Percentiles rank a stretch among this genome's conserved stretches.
These are phyloP conservation scores for Metarhizium robertsii DNA, from an alignment of 2,329 filamentous ascomycete genomes.

Conservation along the genomic window DNA sequence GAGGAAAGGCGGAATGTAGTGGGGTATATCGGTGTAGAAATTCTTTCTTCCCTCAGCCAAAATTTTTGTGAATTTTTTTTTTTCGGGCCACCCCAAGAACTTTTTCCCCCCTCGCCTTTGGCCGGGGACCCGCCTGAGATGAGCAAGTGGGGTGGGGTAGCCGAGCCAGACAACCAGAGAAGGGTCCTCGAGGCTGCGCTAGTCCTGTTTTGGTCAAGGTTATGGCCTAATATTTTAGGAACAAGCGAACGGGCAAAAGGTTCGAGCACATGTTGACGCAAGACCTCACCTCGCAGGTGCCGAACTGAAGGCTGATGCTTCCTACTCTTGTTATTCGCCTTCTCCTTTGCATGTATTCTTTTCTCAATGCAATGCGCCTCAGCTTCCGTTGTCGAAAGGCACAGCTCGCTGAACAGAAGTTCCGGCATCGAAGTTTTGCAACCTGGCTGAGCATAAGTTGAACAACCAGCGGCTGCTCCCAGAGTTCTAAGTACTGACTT, in stretches of 20 bases:
- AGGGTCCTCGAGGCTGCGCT: conserved; percentile 1
- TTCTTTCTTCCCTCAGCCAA: conserved; percentile 20
- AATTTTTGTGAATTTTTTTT: conserved; percentile 24
- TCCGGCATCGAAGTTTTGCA: no score
- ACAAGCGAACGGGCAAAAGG: background rate
- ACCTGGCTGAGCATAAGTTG: no score
- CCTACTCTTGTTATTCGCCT: no score
- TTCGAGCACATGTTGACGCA: no score
- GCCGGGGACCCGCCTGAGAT: background rate
- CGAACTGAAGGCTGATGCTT: no score
- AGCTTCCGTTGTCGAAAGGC: no score
- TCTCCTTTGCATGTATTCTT: no score
- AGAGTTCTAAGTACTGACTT: no score
- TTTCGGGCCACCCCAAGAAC: conserved; percentile 20
- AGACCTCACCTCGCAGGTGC: no score
- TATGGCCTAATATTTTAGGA: conserved; percentile 3
- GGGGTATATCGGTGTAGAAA: conserved; percentile 28
- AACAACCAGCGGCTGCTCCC: background rate
- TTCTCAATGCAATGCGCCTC: no score
- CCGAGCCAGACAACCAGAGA: conserved; percentile 2
- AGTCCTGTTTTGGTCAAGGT: background rate
- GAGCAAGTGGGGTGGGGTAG: conserved; percentile 2
- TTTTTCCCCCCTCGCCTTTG: conserved; percentile 19
- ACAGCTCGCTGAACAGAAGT: no score
- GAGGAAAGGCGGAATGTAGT: conserved; percentile 18